Base-by-base conservation (phyloP, 2,329 filamentous ascomycete species). In the Hypoxylon sp. region DNA sequence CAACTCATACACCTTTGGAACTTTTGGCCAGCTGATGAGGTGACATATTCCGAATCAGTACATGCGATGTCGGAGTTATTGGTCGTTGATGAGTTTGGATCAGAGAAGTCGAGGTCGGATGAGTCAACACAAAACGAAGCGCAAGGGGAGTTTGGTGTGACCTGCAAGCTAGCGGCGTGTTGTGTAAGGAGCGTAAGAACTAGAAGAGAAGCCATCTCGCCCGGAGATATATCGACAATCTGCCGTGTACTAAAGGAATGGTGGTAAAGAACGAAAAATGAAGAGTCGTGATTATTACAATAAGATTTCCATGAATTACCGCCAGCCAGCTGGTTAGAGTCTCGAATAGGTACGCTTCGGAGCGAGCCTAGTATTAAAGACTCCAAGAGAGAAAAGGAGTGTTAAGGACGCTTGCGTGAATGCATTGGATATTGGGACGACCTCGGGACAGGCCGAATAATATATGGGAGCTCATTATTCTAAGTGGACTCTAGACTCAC, bases 91-190 rank as follows among this genome's bases (percentile, higher is more conserved):
- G 84, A 83, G 48, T 81, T 80, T 10, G 85, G 80, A 65, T 84
- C 81, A 1, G 83, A 82, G n/a, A 73, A 67, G 55, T 85, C 81
- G 32, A 82, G 76, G 32, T 73, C 72, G n/a, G 74, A 66, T 6
- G 79, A 77, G 74, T 86, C 84, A 42, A 82, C 63, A 72, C 86
- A 88, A 67, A 83, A 75, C n/a, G 82, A 80, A 15, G 85, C 76
- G 72, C 86, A 88, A 6, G 86, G 86, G 48, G 86, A 88, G 68
- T 84, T 82, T 32, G 86, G 84, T 11, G 86, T 81, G 54, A 87
- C 85, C 73, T 85, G 84, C 17, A 88, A 77, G 5, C 82, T 69
- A 17, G 58, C 35, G 19, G 56, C 62, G 57, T 61, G 60, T 48
- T 62, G 61, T 56, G 68, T 35, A 60, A 80, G 55, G 21, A 74